phyloP scores from a whole-genome alignment of 2,329 filamentous ascomycete genomes.

The Cadophora gregata region DNA sequence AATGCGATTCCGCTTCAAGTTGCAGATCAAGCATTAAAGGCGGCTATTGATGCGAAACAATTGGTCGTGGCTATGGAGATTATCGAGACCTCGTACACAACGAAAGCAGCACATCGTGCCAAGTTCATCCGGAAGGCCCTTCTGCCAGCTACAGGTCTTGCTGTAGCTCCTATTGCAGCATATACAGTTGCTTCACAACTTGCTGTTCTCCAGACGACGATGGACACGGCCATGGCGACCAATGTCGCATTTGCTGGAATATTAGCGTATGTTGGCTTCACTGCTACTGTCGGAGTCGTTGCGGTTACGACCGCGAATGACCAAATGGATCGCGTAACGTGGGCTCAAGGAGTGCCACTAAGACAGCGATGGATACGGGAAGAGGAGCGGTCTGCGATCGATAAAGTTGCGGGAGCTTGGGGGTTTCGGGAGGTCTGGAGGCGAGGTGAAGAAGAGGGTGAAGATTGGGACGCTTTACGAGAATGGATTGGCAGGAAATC shows the following conservation, averaged over 20 bases:
- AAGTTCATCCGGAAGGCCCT: conserved; percentile 71
- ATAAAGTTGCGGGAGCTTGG: conserved; percentile 87
- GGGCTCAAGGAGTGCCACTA: conserved; percentile 82
- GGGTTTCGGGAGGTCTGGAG: conserved; percentile 83
- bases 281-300: conserved; percentile 80
- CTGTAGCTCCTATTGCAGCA: conserved; percentile 67
- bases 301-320: conserved; percentile 89
- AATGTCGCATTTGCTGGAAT: conserved; percentile 81
- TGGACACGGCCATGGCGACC: conserved; percentile 77
- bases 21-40: conserved; percentile 76
- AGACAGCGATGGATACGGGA: conserved; percentile 85
- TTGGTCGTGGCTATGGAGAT: conserved; percentile 79
- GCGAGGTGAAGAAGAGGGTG: conserved; percentile 87
- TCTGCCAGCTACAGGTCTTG: conserved; percentile 61
- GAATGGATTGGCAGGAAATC: conserved; percentile 83
- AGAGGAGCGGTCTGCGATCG: conserved; percentile 86
- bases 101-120: conserved; percentile 68
- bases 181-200: conserved; percentile 75
- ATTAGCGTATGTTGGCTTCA: conserved; percentile 81
- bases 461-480: conserved; percentile 85
- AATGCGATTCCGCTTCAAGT: conserved; percentile 75
- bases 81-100: conserved; percentile 71
- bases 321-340: conserved; percentile 93
- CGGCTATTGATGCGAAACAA: conserved; percentile 80
- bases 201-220: conserved; percentile 71